Evolutionary conservation across 768 basidiomycete species (phyloP), one percentile per base, ranked within the genome.

Genomic region (Amanita rimosa): DNA sequence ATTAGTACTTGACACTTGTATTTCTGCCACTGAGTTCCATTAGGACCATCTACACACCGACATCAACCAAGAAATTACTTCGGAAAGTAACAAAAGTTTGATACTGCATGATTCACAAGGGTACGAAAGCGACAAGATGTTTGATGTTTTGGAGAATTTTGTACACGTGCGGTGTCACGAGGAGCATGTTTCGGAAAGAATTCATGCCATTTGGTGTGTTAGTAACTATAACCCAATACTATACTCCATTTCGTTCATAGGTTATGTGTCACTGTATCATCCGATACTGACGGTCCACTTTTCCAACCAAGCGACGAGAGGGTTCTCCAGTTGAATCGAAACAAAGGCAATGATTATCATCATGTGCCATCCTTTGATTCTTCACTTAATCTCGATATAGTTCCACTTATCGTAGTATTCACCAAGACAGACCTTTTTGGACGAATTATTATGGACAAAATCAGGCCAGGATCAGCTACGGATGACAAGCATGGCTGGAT

Each of bases 41-140:
- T 24, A 24, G 22, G 22, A 24, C 22, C 2, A 3, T 24, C 22
- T 3, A 24, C 3, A 24, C 5, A 24, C 22, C 5, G 22, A 24
- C 22, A 64, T 66, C 22, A 22, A 55, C 4, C 34, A 29, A 13
- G 61, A 53, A 40, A 53, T 62, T 41, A 55, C 43, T 4, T 60
- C 57, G 1, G 24, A 44, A 4, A 31, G 52, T 9, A 64, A 66
- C 33, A 44, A 52, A 3, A 57, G 53, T 17, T 59, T 66, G 41
- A 52, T 64, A 7, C 48, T 66, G 5, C 64, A 66, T 48, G 64
- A 66, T 44, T 59, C 58, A 22, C 40, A 53, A 46, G 64, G 64
- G 9, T 66, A 61, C 47, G 64, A 64, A 4, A 26, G 26, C 2
- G 6, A 4, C 29, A 27, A 13, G 60, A 56, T 29, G 16, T 56